phyloP scores from a whole-genome alignment of 2,329 filamentous ascomycete species.

The Xylariomycetidae sp. region DNA sequence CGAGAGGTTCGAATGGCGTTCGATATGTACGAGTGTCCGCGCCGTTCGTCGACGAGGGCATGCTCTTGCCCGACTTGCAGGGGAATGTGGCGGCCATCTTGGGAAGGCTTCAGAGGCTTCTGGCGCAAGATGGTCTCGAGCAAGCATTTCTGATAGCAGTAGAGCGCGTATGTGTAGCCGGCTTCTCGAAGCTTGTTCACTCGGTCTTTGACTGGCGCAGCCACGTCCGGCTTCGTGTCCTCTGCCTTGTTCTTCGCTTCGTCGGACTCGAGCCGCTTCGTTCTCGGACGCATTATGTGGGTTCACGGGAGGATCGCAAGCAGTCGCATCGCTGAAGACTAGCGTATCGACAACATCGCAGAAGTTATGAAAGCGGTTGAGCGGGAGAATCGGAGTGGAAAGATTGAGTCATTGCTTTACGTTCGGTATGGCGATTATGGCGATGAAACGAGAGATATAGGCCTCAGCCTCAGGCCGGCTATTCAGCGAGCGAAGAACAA shows the following conservation, averaged over 20 bases:
- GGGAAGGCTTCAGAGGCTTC: slow-evolving; percentile 62
- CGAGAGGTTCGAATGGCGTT: slow-evolving; percentile 74
- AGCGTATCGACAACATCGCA: too few relatives aligned
- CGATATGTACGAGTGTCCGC: slow-evolving; percentile 43
- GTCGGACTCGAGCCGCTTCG: too few relatives aligned
- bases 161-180: slow-evolving; percentile 12
- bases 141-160: slow-evolving; percentile 33
- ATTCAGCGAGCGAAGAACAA: too few relatives aligned
- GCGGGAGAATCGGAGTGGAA: too few relatives aligned
- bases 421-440: too few relatives aligned
- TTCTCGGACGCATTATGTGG: too few relatives aligned
- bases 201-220: slow-evolving; percentile 11
- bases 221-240: slow-evolving; percentile 6
- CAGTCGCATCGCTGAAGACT: too few relatives aligned
- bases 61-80: slow-evolving; percentile 32
- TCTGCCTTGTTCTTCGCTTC: slow-evolving; percentile 12
- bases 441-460: too few relatives aligned
- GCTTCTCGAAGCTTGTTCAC: slow-evolving; percentile 11
- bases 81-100: slow-evolving; percentile 56
- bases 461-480: too few relatives aligned
- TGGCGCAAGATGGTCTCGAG: slow-evolving; percentile 52
- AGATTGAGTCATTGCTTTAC: too few relatives aligned
- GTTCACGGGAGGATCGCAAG: too few relatives aligned
- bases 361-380: too few relatives aligned
- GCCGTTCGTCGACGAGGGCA: slow-evolving; percentile 43